These are phyloP conservation scores for Saccharomycopsis amapae DNA, from an alignment of 805 yeast species.

Conservation along the genomic window DNA sequence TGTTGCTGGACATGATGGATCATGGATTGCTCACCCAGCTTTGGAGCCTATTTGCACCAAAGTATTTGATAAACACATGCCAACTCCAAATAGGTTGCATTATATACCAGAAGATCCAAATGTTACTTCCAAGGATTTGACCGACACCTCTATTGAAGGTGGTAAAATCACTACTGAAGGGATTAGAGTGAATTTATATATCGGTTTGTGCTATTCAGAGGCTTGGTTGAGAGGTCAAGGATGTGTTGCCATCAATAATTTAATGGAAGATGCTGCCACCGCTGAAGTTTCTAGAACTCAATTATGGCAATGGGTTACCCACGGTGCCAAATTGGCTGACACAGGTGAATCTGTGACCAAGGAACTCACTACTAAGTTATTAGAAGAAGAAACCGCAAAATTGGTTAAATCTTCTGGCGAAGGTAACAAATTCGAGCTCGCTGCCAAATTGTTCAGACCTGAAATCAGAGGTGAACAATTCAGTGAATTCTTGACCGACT, in stretches of 20 bases:
- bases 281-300: slow-evolving; percentile 83
- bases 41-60: slow-evolving; percentile 64
- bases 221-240: slow-evolving; percentile 83
- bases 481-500: slow-evolving; percentile 70
- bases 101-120: slow-evolving; percentile 29
- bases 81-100: slow-evolving; percentile 71
- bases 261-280: slow-evolving; percentile 89
- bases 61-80: slow-evolving; percentile 70
- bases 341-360: slow-evolving; percentile 53
- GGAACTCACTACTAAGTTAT: slow-evolving; percentile 47
- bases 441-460: slow-evolving; percentile 63
- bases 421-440: slow-evolving; percentile 62
- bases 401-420: slow-evolving; percentile 41
- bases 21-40: slow-evolving; percentile 89
- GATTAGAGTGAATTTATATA: slow-evolving; percentile 62
- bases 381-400: slow-evolving; percentile 55
- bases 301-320: slow-evolving; percentile 78
- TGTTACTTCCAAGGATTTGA: slow-evolving; percentile 50
- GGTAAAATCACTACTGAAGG: slow-evolving; percentile 65
- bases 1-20: slow-evolving; percentile 75
- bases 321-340: slow-evolving; percentile 48
- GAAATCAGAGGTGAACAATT: slow-evolving; percentile 67
- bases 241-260: slow-evolving; percentile 76
- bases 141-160: slow-evolving; percentile 55
- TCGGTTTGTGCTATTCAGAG: slow-evolving; percentile 76